phyloP scores from a whole-genome alignment of 2,329 filamentous ascomycete species.

The Phaeomoniella chlamydospora region DNA sequence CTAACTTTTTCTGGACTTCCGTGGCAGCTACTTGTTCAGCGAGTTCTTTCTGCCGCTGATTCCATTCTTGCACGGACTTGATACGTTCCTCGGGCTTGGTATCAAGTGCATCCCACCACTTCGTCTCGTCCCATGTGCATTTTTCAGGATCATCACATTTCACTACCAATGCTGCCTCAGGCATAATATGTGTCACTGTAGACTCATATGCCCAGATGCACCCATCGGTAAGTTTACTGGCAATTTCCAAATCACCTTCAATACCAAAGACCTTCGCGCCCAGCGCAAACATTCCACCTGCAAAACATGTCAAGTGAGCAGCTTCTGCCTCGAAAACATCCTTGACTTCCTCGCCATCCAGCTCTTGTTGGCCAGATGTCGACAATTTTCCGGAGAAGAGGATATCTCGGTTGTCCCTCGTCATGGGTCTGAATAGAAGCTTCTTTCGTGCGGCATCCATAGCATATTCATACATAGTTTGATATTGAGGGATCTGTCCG shows the following conservation, averaged over 20 bases:
- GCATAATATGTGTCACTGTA: slow-evolving; percentile 45
- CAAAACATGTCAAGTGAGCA: slow-evolving; percentile 45
- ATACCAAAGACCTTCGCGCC: slow-evolving; percentile 42
- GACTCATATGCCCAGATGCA: slow-evolving; percentile 50
- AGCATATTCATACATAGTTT: slow-evolving; percentile 26
- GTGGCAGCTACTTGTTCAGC: slow-evolving; percentile 5
- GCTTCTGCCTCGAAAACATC: slow-evolving; percentile 32
- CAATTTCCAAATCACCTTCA: slow-evolving; percentile 39
- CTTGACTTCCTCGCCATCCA: slow-evolving; percentile 3
- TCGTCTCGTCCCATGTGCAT: slow-evolving; percentile 40
- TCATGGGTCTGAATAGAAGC: slow-evolving; percentile 31
- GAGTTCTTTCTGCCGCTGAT: slow-evolving; percentile 8
- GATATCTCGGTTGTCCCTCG: slow-evolving; percentile 20
- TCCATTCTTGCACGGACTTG: slow-evolving; percentile 9
- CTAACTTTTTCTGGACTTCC: neutral
- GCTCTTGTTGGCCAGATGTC: slow-evolving; percentile 4
- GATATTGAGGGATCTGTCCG: slow-evolving; percentile 25
- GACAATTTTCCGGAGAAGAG: slow-evolving; percentile 23
- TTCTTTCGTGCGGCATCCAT: slow-evolving; percentile 23
- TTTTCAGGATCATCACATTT: slow-evolving; percentile 28
- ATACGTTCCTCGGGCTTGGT: slow-evolving; percentile 13
- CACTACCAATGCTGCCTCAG: slow-evolving; percentile 39
- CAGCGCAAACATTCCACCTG: slow-evolving; percentile 47
- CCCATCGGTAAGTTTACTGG: slow-evolving; percentile 41
- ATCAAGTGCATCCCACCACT: slow-evolving; percentile 30